Evolutionary conservation across 371 early-diverging fungal genomes (phyloP), one percentile per base, ranked within the genome.

Genomic region (Mortierella polycephala): DNA sequence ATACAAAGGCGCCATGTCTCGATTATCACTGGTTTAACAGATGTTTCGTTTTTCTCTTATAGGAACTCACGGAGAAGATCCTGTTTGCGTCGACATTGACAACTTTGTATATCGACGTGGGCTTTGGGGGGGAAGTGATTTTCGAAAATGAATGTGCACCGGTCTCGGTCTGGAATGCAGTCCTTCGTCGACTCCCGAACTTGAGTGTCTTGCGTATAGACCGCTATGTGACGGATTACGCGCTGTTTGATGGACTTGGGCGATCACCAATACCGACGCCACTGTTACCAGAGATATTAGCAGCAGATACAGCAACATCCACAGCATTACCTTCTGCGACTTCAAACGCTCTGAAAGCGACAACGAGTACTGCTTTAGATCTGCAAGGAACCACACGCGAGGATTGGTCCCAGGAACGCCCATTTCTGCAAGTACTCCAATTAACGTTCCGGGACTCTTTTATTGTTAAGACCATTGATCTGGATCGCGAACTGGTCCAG

Each of bases 61-160:
- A 69, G 69, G 65, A 60, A 12, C 46, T 65, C 42, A 56, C 61
- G 37, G 49, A 54, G 16, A 61, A 57, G 23, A 53, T 69, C 1
- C n/a, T 20, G 23, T 69, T 75, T 13, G 62, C 58, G 3, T 57
- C 64, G 30, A 57, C 69, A 10, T 41, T 75, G 55, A 62, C 62
- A n/a, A 75, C 69, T 65, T 50, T 75, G 16, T 69, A 75, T 18
- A 65, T 75, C 41, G 75, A 69, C 20, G 55, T 59, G 9, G 70
- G 64, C 23, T 63, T 57, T 18, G 42, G 37, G 2, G 40, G 51
- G 14, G 60, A 64, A 4, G n/a, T 21, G 6, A 55, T 20, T 11
- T 60, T 68, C 44, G 68, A 57, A 30, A 21, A 40, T 18, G 75
- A 69, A 11, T 60, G 61, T 56, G 30, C 7, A 30, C 20, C 14